Base-by-base conservation (phyloP, 345 rosid species). In the Bruguiera parviflora region DNA sequence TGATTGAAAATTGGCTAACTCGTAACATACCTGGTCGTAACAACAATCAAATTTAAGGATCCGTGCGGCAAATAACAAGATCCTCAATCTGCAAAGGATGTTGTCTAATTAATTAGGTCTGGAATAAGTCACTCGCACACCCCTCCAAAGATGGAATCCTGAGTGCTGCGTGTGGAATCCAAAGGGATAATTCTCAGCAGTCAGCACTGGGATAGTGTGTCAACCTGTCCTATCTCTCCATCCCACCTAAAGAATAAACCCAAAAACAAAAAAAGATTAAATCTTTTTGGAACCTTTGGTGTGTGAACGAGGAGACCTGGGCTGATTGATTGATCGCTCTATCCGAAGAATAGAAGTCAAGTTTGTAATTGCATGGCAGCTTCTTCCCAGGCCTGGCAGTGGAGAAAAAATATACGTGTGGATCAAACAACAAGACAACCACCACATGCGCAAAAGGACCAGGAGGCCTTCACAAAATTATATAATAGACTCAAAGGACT, bases 271-370 rank as follows among this genome's bases (percentile, higher is more conserved):
- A 31, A 0, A 55, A 8, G 5, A 55, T 33, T 33, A 9, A 29
- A 13, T 8, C 9, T 29, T 43, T 21, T 15, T 16, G 61, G 33
- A 66, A 29, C 20, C 49, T 32, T 29, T 5, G 2, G 31, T 0
- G 19, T 55, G 31, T 66, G 70, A 55, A 35, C 52, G 18, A 16
- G 46, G 33, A 24, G 52, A 55, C 22, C 13, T 10, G 1, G 19
- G 0, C 15, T 13, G 18, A 43, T 29, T 31, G 29, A n/a, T 11
- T 66, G 8, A 6, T 11, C 5, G 21, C 3, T 66, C 20, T 6
- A 22, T 5, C 37, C 21, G 57, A 65, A 51, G 76, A 64, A 67
- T 37, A 15, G 28, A 63, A 59, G 79, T 71, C 79, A 75, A 79
- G 27, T 8, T 15, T 19, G 69, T n/a, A 21, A 28, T 69, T 71